These are phyloP conservation scores for Candida gigantensis DNA, from an alignment of 1,139 yeast genomes.

Conservation along the genomic window DNA sequence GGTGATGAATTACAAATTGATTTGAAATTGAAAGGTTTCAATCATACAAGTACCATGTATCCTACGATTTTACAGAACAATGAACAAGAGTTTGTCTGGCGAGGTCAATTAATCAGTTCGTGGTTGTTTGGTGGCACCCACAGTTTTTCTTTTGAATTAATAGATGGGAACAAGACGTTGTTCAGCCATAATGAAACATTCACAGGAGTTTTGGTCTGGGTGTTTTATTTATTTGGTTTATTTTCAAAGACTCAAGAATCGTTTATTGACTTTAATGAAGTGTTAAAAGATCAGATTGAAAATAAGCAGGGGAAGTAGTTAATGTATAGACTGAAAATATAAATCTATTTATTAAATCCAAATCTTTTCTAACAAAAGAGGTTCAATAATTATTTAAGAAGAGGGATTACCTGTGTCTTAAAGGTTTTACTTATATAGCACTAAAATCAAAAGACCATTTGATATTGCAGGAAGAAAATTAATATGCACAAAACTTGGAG, in stretches of 20 bases:
- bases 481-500: too few species aligned
- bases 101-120: constrained; percentile 15
- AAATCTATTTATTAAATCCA: too few species aligned
- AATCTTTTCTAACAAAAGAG: too few species aligned
- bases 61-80: constrained; percentile 14
- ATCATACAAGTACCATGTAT: constrained; percentile 14
- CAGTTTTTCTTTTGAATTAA: constrained; percentile 14
- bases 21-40: constrained; percentile 15
- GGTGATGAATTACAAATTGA: constrained; percentile 18
- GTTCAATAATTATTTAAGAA: too few species aligned
- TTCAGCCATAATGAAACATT: constrained; percentile 17
- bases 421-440: too few species aligned
- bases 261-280: constrained; percentile 14
- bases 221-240: constrained; percentile 13
- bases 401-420: too few species aligned
- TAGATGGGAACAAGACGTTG: constrained; percentile 15
- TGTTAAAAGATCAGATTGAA: constrained; percentile 16
- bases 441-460: too few species aligned
- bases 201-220: constrained; percentile 16
- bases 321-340: too few species aligned
- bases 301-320: neutral
- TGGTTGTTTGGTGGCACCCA: constrained; percentile 19
- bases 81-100: constrained; percentile 16
- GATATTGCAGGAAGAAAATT: too few species aligned
- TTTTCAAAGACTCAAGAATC: constrained; percentile 14